Conservation (phyloP, 352 stramenopile genomes). For the Phytophthora pini region DNA sequence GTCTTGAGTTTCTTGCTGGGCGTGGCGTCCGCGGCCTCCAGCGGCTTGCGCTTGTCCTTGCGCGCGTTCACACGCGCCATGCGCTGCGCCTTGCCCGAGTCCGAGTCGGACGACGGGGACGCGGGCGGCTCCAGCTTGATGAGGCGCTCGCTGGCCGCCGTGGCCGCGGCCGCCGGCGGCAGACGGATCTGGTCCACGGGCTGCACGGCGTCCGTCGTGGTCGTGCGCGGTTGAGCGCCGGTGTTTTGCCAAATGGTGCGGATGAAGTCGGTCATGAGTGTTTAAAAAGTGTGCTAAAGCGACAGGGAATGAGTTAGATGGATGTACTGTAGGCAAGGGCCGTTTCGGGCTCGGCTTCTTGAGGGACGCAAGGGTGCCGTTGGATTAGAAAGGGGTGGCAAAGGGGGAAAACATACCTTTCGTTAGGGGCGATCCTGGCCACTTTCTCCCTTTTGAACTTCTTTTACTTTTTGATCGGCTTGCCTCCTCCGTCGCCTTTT, state of each 20-base stretch:
- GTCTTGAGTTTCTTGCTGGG: constrained; percentile 84
- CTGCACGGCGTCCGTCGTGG: constrained; percentile 32
- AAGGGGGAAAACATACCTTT: constrained; percentile 24
- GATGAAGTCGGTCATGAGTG: constrained; percentile 80
- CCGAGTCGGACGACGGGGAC: constrained; percentile 18
- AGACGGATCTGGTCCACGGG: constrained; percentile 73
- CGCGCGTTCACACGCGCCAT: constrained; percentile 74
- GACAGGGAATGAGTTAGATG: constrained; percentile 25
- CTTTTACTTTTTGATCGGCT: constrained; percentile 11
- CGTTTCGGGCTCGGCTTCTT: constrained; percentile 13
- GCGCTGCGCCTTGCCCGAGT: constrained; percentile 68
- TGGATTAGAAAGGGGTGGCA: constrained; percentile 1
- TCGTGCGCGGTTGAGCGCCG: constrained; percentile 29
- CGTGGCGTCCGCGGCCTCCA: constrained; percentile 13
- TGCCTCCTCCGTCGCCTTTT: constrained; percentile 38
- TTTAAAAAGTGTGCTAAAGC: constrained; percentile 30
- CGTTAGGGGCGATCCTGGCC: background rate
- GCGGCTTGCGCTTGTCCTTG: constrained; percentile 79
- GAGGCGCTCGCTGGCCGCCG: constrained; percentile 40
- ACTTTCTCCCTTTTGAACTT: constrained; percentile 2
- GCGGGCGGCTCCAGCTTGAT: constrained; percentile 65
- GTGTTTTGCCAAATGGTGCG: constrained; percentile 72
- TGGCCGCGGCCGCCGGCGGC: constrained; percentile 38
- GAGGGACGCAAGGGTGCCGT: constrained; percentile 21
- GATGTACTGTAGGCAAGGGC: constrained; percentile 12